Conservation (phyloP, 2,329 filamentous ascomycete species). For the Botryotinia calthae region DNA sequence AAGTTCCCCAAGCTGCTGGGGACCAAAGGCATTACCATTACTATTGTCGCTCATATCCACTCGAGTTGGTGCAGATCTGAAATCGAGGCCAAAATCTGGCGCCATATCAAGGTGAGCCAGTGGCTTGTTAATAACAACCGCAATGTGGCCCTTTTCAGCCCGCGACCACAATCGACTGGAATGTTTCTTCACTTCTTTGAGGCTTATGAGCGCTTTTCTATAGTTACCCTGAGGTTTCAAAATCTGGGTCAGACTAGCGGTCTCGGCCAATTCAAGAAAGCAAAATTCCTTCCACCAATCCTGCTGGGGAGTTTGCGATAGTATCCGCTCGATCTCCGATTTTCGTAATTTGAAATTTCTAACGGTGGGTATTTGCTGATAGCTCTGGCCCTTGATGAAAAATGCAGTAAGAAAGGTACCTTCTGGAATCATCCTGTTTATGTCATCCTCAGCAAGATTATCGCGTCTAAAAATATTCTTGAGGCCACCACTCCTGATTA, state of each 20-base stretch:
- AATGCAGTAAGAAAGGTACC: neutral
- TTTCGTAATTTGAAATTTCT: neutral
- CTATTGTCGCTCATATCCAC: too few relatives aligned
- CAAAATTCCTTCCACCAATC: slow-evolving; percentile 11
- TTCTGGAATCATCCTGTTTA: neutral
- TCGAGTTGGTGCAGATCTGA: neutral
- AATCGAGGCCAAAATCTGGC: neutral
- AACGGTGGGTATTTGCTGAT: neutral
- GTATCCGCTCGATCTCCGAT: neutral
- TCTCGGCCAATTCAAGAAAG: neutral
- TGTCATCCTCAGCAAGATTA: neutral
- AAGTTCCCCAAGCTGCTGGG: neutral
- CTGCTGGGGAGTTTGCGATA: neutral
- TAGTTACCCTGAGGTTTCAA: neutral
- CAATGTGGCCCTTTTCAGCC: neutral
- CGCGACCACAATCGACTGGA: neutral
- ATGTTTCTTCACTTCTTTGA: neutral
- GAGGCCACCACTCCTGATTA: neutral
- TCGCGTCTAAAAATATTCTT: neutral
- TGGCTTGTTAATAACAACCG: neutral
- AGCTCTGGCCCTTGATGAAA: neutral
- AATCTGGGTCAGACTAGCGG: neutral
- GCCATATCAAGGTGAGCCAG: neutral
- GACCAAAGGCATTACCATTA: neutral
- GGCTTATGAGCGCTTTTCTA: neutral